Percentiles rank a stretch among this genome's conserved stretches.
Conservation (phyloP, 805 yeast species). For the Isabelozyma gotoi region DNA sequence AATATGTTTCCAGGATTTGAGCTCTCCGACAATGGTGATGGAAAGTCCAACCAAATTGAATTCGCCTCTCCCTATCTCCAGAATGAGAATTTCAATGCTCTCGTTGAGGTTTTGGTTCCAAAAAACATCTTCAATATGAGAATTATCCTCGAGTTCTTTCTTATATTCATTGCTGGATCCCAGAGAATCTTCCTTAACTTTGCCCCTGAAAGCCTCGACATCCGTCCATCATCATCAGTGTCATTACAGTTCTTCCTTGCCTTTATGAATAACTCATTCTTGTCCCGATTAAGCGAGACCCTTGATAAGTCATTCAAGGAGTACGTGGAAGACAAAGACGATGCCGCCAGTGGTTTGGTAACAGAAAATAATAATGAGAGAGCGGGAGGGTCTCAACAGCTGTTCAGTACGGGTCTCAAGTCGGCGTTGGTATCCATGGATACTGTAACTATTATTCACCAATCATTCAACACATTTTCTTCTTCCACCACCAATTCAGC, state of each 20-base stretch:
- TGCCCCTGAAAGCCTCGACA: conserved; percentile 3
- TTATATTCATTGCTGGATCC: conserved; percentile 65
- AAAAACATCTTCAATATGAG: conserved; percentile 80
- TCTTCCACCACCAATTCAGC: conserved; percentile 2
- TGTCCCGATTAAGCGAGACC: conserved; percentile 61
- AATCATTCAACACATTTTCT: conserved; percentile 3
- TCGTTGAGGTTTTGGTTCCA: conserved; percentile 64
- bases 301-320: conserved; percentile 53
- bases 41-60: conserved; percentile 7
- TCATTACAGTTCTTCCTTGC: conserved; percentile 51
- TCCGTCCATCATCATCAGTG: not conserved
- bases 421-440: conserved; percentile 33
- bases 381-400: conserved; percentile 1
- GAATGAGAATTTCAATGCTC: conserved; percentile 53
- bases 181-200: conserved; percentile 25
- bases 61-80: conserved; percentile 51
- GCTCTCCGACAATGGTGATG: conserved; percentile 19
- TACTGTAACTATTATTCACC: conserved; percentile 20
- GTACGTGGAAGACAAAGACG: conserved; percentile 20
- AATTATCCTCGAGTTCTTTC: conserved; percentile 69
- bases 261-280: conserved; percentile 64
- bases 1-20: conserved; percentile 72
- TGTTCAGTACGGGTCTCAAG: conserved; percentile 12
- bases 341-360: conserved; percentile 11
- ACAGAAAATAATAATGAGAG: conserved; percentile 2